phyloP scores from a whole-genome alignment of 495 filamentous ascomycete genomes.

The Trichoderma erinaceum region DNA sequence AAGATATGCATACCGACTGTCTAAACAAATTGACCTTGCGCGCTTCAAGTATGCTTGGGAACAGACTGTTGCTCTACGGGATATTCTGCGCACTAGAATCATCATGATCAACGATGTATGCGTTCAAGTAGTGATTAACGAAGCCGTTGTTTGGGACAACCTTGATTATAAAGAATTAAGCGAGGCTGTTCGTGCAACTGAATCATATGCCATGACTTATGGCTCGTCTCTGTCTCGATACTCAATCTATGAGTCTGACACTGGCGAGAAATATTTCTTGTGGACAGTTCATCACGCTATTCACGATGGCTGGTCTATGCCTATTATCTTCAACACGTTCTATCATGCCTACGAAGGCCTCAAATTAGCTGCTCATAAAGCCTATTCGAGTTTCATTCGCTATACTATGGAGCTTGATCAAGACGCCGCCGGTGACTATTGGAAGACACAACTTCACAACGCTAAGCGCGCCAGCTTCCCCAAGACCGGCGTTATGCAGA shows the following conservation, averaged over 20 bases:
- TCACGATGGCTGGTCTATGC: conserved; percentile 18
- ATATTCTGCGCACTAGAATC: conserved; percentile 7
- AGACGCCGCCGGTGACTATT: not conserved
- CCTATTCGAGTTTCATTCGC: not conserved
- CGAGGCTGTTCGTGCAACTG: not conserved
- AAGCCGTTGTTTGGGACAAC: not conserved
- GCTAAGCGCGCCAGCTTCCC: conserved; percentile 25
- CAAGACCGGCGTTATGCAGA: conserved; percentile 24
- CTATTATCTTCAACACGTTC: conserved; percentile 8
- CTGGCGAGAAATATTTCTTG: conserved; percentile 9
- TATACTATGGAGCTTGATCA: not conserved
- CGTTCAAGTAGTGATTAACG: not conserved
- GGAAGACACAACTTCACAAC: not conserved
- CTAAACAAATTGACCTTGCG: conserved; percentile 20
- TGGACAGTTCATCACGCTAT: conserved; percentile 18
- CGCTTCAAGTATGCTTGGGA: conserved; percentile 19
- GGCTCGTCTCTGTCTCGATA: not conserved
- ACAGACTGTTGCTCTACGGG: not conserved
- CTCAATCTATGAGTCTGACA: not conserved
- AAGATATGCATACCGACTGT: conserved; percentile 24
- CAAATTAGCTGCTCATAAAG: not conserved
- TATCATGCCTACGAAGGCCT: not conserved
- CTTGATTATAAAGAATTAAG: not conserved
- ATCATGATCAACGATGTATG: not conserved
- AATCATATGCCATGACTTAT: conserved; percentile 9